Evolutionary conservation across 495 filamentous ascomycete genomes (phyloP), one percentile per base, ranked within the genome.

Genomic region (Penicillium atrosanguineum): DNA sequence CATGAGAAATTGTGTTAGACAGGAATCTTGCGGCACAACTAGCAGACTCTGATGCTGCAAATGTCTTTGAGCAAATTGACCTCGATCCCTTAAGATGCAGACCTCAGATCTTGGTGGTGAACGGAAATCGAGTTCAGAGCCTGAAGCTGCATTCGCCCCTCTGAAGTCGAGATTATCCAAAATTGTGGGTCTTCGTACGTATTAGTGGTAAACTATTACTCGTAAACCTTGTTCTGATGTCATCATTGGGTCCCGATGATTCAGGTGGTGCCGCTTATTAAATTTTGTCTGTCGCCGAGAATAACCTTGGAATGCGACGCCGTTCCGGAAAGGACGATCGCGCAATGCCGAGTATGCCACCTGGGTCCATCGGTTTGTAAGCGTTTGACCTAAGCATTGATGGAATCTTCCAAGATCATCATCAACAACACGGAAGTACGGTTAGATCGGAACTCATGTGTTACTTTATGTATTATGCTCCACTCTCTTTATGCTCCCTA

Each of bases 171-270:
- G 38, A 40, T 40, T 6, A 9, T n/a, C 38, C n/a, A 19, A 40
- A 11, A 15, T 2, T 54, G 52, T 40, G 41, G 38, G 44, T 14
- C 39, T 19, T n/a, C n/a, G n/a, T 12, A 21, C 20, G 40, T 19
- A 26, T 46, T 55, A 55, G 52, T 45, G 46, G 46, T 46, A 55
- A 55, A 54, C 49, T 43, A 29, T 55, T 48, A 11, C 31, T 38
- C 45, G 16, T 18, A 5, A 16, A 25, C 25, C n/a, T 31, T 29
- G 40, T 36, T 44, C 40, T 55, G 52, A 55, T 55, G 52, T 55
- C 52, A 55, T 50, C 23, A 39, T 45, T 40, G 48, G 21, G 39
- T 9, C 1, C 37, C 42, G 16, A 50, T 44, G 48, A 44, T 31
- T 50, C 15, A 39, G 28, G 3, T 31, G 28, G 7, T 9, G 28